phyloP scores from a whole-genome alignment of 768 basidiomycete genomes.

The Amyloporia xantha region DNA sequence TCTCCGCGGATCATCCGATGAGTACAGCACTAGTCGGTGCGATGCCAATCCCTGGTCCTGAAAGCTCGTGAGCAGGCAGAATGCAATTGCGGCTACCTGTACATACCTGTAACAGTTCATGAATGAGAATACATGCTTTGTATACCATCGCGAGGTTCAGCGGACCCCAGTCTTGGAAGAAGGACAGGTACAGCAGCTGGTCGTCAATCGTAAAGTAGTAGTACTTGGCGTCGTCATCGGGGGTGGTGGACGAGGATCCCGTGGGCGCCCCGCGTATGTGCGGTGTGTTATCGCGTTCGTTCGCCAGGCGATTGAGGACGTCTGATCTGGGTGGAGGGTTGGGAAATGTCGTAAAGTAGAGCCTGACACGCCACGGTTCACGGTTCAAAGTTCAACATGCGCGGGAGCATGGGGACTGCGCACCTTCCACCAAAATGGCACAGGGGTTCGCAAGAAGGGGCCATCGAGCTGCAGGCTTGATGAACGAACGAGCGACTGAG shows the following conservation, averaged over 20 bases:
- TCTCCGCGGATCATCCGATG: constrained; percentile 73
- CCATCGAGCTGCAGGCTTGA: constrained; percentile 24
- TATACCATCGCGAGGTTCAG: constrained; percentile 90
- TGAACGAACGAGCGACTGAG: constrained; percentile 5
- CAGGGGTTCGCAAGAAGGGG: constrained; percentile 61
- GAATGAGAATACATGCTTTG: constrained; percentile 87
- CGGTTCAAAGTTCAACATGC: constrained; percentile 4
- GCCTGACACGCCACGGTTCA: constrained; percentile 29
- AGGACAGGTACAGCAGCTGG: constrained; percentile 85
- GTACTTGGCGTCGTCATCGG: constrained; percentile 70
- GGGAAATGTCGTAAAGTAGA: constrained; percentile 88
- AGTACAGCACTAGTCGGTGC: constrained; percentile 83
- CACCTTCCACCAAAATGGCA: constrained; percentile 78
- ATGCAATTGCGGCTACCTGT: too few species aligned
- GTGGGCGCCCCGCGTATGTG: constrained; percentile 54
- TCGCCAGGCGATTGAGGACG: constrained; percentile 51
- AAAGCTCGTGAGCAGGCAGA: too few species aligned
- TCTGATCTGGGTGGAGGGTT: constrained; percentile 65
- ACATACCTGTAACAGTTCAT: constrained; percentile 75
- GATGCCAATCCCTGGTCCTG: constrained; percentile 70
- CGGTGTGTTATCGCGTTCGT: constrained; percentile 49
- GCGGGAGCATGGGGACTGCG: constrained; percentile 14
- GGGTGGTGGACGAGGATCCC: constrained; percentile 51
- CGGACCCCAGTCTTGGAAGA: constrained; percentile 94
- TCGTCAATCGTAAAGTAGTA: constrained; percentile 94